A percentile compares a stretch with the other conserved stretches of the same genome.
phyloP scores from a whole-genome alignment of 805 yeast genomes.

The Blastobotrys attinorum region DNA sequence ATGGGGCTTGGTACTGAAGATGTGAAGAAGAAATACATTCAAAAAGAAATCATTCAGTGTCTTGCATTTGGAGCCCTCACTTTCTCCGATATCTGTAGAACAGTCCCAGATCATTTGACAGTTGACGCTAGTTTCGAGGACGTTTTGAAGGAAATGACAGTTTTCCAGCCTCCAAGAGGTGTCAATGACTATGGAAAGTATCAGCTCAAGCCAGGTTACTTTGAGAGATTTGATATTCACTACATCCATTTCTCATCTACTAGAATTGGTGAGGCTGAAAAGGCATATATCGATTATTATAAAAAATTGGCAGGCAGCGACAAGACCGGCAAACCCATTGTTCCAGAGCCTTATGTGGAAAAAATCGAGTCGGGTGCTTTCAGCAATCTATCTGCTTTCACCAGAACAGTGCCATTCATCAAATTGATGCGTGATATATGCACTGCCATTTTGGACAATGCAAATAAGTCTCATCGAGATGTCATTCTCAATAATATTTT shows the following conservation, averaged over 20 bases:
- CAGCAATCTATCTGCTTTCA: slow-evolving; percentile 22
- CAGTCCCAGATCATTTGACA: slow-evolving; percentile 68
- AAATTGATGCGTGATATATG: slow-evolving; percentile 16
- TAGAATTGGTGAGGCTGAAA: slow-evolving; percentile 77
- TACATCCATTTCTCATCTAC: slow-evolving; percentile 72
- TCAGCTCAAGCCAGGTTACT: slow-evolving; percentile 50
- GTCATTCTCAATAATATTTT: slow-evolving; percentile 49
- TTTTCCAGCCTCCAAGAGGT: slow-evolving; percentile 53
- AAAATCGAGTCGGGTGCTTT: slow-evolving; percentile 26
- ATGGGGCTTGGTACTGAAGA: slow-evolving; percentile 40
- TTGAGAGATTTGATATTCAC: slow-evolving; percentile 64
- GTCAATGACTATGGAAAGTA: slow-evolving; percentile 55
- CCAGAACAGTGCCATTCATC: slow-evolving; percentile 23
- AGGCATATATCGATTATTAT: slow-evolving; percentile 33
- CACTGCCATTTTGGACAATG: slow-evolving; percentile 15
- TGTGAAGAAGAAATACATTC: slow-evolving; percentile 43
- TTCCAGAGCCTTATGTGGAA: slow-evolving; percentile 45
- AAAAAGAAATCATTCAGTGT: slow-evolving; percentile 70
- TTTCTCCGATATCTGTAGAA: slow-evolving; percentile 60
- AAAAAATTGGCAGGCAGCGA: slow-evolving; percentile 23
- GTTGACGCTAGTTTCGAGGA: slow-evolving; percentile 69
- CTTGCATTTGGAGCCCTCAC: slow-evolving; percentile 69
- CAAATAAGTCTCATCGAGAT: slow-evolving; percentile 41
- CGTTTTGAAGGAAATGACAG: slow-evolving; percentile 49
- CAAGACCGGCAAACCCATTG: slow-evolving; percentile 38